Base-by-base conservation (phyloP, 2,329 filamentous ascomycete genomes). In the Juglanconis sp. region DNA sequence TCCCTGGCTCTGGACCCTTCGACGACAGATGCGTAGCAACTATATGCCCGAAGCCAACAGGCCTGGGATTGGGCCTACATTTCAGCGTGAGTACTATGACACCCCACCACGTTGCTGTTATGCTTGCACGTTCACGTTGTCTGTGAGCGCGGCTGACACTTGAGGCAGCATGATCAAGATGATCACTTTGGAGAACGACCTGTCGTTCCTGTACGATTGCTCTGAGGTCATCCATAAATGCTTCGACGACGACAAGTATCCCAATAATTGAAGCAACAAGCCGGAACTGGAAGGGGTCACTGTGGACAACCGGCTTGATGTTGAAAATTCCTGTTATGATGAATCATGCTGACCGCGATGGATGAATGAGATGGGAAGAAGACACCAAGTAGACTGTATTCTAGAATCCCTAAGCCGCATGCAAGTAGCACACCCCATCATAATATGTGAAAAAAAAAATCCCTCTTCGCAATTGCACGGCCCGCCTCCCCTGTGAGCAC, bases 151-250 rank as follows among this genome's bases (percentile, higher is more conserved):
- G 40, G 24, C 40, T 1, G 8, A 46, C 30, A 42, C 54, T 44
- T 11, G n/a, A 24, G 51, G n/a, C 49, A 71, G 69, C 3, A 71
- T 69, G 65, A 65, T 66, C 35, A 71, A 71, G 60, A 30, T 71
- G 56, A 62, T 63, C 38, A 31, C 67, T 5, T 55, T 70, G 30
- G 69, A 67, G 3, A 68, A 66, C 53, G 67, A 71, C 40, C 60
- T 59, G 34, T 52, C 62, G 0, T 63, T 42, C 49, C 56, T 71
- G 52, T 60, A 53, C 1, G 70, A 71, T 44, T 71, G 70, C 64
- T 66, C 69, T 1, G 64, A 63, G 36, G 62, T 71, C 47, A 57
- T 71, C n/a, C 65, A 59, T 17, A 63, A 59, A 8, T 65, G 66
- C 4, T 67, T 70, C 35, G 57, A 58, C 5, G 48, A 50, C 10